These are phyloP conservation scores for Corymbia maculata DNA, from an alignment of 345 rosid genomes.

Conservation along the genomic window DNA sequence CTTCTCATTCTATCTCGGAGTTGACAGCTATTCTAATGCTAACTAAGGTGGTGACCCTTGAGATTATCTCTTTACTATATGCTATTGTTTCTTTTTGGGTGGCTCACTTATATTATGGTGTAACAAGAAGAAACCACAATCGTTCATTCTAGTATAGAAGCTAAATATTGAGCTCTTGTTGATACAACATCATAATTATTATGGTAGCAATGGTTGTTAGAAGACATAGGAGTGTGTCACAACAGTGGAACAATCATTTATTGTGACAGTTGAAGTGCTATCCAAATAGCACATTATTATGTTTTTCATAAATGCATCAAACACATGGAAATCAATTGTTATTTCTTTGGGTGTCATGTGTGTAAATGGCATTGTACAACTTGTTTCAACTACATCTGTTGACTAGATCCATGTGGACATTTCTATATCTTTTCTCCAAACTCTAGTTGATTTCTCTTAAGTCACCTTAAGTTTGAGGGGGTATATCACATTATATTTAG, in stretches of 20 bases:
- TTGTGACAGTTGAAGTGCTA: not conserved
- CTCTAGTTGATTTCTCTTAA: not conserved
- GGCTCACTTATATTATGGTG: not conserved
- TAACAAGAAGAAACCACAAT: not conserved
- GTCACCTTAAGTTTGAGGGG: not conserved
- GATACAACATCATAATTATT: not conserved
- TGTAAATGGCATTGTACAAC: not conserved
- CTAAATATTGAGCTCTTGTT: not conserved
- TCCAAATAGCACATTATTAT: not conserved
- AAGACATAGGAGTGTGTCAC: not conserved
- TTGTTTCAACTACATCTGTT: not conserved
- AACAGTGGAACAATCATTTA: not conserved
- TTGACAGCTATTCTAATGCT: not conserved
- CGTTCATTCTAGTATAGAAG: not conserved
- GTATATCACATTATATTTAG: not conserved
- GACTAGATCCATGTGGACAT: not conserved
- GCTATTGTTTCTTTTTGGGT: not conserved
- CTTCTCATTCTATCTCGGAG: not conserved
- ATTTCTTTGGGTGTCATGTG: not conserved
- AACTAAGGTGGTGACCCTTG: not conserved
- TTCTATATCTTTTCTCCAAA: not conserved
- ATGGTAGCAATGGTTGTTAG: not conserved
- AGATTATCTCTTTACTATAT: not conserved
- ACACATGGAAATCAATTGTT: not conserved
- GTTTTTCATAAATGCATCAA: not conserved